Base-by-base conservation (phyloP, 257 asterid species). In the Echium plantagineum region DNA sequence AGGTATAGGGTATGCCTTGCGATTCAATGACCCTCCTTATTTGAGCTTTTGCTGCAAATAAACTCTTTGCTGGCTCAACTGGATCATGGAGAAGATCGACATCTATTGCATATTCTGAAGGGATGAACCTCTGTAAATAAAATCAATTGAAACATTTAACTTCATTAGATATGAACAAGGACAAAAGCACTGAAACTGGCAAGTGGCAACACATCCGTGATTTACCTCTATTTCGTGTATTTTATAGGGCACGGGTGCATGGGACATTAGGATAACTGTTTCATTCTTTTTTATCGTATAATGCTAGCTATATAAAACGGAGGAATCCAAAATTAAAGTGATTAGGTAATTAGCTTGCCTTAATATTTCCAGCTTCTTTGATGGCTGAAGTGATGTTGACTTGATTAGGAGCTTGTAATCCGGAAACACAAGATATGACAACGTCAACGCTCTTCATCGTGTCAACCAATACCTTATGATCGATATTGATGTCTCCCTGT, bases 381-480 rank as follows among this genome's bases (percentile, higher is more conserved):
- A 77, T 73, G 52, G 82, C 82, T 1, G 66, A 60, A 51, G 64
- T 58, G 18, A 73, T 73, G 55, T 70, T 67, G 9, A 46, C 63
- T 47, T 73, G 82, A 66, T 70, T 72, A 46, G 63, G 59, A 18
- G 61, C 18, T 4, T 32, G 30, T 5, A 21, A 0, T 51, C 46
- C n/a, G 0, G 58, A 61, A 0, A 77, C 69, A 5, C 76, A 5
- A 47, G 82, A 73, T 12, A 77, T 77, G 55, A 77, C 79, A 8
- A 73, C 74, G 52, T 77, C 82, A 15, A 77, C 79, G 19, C 70
- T 67, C 58, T 77, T 70, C 12, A 77, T 73, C 17, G 77, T 71
- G 1, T 20, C 42, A 5, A 73, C 63, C 57, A 73, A 61, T 49
- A 51, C 59, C 10, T 59, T 67, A n/a, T 57, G 68, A 51, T 77